Evolutionary conservation across 257 asterid species (phyloP).

Genomic region (Jaltomata sinuosa): DNA sequence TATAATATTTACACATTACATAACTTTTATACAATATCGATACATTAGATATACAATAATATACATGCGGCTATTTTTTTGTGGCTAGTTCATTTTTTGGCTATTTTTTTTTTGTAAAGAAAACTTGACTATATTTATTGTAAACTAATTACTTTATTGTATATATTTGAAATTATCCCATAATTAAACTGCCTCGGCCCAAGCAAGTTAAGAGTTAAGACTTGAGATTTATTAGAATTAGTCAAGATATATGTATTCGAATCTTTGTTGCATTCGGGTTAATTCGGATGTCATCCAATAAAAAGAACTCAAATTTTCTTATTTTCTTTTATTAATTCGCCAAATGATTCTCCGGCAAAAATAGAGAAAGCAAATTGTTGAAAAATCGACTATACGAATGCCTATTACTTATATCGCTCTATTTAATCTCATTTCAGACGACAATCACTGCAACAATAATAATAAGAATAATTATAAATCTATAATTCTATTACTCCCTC

Average conservation of each 20-base stretch:
- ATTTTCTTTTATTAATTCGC: background rate
- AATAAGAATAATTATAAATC: background rate
- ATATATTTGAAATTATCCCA: no score
- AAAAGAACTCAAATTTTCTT: no score
- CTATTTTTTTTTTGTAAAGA: no score
- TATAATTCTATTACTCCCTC: background rate
- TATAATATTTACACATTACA: no score
- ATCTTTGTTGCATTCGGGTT: background rate
- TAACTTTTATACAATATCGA: no score
- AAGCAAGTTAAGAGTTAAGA: background rate
- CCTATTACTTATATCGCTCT: background rate
- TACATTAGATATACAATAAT: no score
- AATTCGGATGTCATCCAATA: background rate
- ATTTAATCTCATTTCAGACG: background rate
- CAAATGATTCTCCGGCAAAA: background rate
- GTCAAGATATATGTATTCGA: background rate
- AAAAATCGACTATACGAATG: background rate
- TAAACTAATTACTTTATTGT: no score
- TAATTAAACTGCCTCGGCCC: background rate
- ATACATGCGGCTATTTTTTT: no score
- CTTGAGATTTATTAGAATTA: no score
- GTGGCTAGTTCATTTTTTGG: no score
- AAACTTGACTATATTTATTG: no score
- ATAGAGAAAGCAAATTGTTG: background rate
- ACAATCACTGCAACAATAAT: background rate